phyloP scores from a whole-genome alignment of 495 filamentous ascomycete species.

The Bathelium albidoporum region DNA sequence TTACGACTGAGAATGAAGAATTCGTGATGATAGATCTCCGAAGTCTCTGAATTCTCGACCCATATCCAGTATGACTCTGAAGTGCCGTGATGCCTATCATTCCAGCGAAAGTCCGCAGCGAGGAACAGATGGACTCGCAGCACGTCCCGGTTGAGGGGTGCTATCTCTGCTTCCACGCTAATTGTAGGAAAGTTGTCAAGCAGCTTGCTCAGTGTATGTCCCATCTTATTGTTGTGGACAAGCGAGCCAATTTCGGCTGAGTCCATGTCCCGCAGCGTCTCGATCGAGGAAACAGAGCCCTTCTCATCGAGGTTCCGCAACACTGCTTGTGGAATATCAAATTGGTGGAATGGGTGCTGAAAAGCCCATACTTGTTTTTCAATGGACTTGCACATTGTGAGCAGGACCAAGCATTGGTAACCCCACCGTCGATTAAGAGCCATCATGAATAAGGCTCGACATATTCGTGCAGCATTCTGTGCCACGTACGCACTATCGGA shows the following conservation, averaged over 20 bases:
- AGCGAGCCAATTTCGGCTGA: constrained; percentile 78
- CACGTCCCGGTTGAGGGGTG: constrained; percentile 89
- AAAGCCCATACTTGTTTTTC: constrained; percentile 89
- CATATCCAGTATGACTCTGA: constrained; percentile 97
- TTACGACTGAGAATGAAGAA: constrained; percentile 84
- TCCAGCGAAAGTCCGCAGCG: constrained; percentile 88
- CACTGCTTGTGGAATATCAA: constrained; percentile 76
- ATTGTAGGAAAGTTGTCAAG: constrained; percentile 88
- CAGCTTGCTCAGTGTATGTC: constrained; percentile 65
- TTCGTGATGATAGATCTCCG: constrained; percentile 96
- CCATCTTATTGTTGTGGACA: constrained; percentile 84
- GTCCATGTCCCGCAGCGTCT: constrained; percentile 84
- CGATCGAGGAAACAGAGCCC: constrained; percentile 59
- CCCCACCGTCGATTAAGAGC: constrained; percentile 91
- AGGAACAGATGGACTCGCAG: constrained; percentile 75
- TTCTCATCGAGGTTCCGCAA: constrained; percentile 73
- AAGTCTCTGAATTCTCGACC: constrained; percentile 97
- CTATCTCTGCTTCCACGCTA: constrained; percentile 84
- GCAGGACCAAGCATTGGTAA: constrained; percentile 77
- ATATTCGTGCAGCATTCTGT: constrained; percentile 90
- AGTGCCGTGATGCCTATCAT: constrained; percentile 84
- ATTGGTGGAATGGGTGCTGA: constrained; percentile 91
- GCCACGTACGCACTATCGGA: constrained; percentile 92
- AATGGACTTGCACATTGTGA: constrained; percentile 89
- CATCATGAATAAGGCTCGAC: constrained; percentile 92